A percentile compares a stretch with the other conserved stretches of the same genome.
phyloP scores from a whole-genome alignment of 1,284 basidiomycete species.

The Singerocomus inundabilis region DNA sequence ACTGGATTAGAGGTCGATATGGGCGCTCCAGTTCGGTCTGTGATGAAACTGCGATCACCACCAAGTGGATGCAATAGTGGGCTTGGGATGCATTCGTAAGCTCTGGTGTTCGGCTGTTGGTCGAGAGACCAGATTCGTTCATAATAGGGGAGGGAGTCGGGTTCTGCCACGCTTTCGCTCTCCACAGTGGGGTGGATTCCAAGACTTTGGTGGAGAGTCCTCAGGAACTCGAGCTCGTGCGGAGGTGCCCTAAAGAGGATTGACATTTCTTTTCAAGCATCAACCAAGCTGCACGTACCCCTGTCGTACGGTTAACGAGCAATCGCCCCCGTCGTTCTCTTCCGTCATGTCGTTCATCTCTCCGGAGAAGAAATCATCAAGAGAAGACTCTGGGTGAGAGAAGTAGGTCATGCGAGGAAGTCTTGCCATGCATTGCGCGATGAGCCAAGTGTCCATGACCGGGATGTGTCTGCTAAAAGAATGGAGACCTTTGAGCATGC shows the following conservation, averaged over 20 bases:
- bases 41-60: not conserved
- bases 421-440: slow-evolving; percentile 15
- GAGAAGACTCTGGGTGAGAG: slow-evolving; percentile 17
- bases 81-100: not conserved
- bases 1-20: not conserved
- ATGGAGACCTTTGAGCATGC: not conserved
- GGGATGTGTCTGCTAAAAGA: not conserved
- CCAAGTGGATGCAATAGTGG: not conserved
- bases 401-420: slow-evolving; percentile 11
- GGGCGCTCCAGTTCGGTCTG: not conserved
- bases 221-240: slow-evolving; percentile 12
- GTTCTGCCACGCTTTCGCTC: not conserved
- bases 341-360: not conserved
- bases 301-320: not conserved
- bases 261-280: not conserved
- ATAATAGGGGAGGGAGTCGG: not conserved
- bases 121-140: not conserved
- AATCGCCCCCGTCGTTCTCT: not conserved
- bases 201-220: slow-evolving; percentile 7
- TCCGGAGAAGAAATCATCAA: slow-evolving; percentile 15
- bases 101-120: not conserved
- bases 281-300: slow-evolving; percentile 5
- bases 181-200: not conserved
- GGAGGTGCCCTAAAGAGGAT: slow-evolving; percentile 6
- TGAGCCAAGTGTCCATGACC: slow-evolving; percentile 14